Base-by-base conservation (phyloP, 2,329 filamentous ascomycete species). In the Diaporthe sp. region DNA sequence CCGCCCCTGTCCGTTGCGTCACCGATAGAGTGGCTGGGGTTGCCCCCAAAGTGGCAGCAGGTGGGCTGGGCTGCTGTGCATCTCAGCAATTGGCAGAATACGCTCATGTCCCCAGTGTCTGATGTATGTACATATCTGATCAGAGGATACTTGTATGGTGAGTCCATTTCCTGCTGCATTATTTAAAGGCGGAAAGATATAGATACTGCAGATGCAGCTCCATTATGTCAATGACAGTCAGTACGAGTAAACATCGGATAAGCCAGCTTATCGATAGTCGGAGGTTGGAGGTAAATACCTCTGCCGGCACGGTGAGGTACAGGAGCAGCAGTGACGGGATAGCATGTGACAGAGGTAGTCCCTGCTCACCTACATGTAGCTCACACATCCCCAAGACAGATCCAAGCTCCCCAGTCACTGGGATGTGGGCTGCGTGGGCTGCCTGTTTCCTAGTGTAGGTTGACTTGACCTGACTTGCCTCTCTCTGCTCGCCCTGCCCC, bases 1-100 rank as follows among this genome's bases (percentile, higher is more conserved):
- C 49, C 65, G 65, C 65, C 65, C 49, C 65, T 68, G 62, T 55
- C 49, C n/a, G 65, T 70, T 70, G 65, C 65, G 65, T 70, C 65
- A 70, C 65, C 49, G 65, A 55, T 55, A 55, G 49, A 42, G 65
- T 68, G 65, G 65, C 65, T 70, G 65, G 65, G 65, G 65, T 55
- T 53, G 65, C 46, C 65, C 65, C 65, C 65, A 37, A 60, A 53
- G 65, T 53, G 34, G 22, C 65, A 55, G 49, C 49, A 55, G 31
- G n/a, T 13, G 22, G 46, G 31, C 34, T 13, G 22, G 46, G 31
- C 34, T 37, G 65, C 4, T 28, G 5, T n/a, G 34, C 49, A 49
- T 17, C 28, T 19, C 8, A 28, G 25, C 42, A 22, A 31, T n/a
- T n/a, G 17, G 19, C 39, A 28, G 9, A 44, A 65, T 31, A 6